These are phyloP conservation scores for Fraxinus americana DNA, from an alignment of 257 asterid species.

Conservation along the genomic window DNA sequence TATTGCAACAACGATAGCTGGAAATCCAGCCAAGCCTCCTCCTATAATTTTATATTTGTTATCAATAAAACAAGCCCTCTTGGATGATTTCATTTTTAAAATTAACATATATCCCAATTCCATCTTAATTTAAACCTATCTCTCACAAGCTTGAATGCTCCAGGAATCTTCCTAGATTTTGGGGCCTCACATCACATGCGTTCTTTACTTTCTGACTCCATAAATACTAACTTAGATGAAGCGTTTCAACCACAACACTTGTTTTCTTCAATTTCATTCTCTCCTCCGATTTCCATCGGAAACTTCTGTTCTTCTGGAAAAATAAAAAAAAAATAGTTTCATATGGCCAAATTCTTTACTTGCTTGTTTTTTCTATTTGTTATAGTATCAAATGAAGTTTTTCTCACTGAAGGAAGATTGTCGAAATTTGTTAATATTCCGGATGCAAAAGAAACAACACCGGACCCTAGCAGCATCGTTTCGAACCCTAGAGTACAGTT, in stretches of 20 bases:
- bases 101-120: neutral
- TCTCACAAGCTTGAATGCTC: slow-evolving; percentile 14
- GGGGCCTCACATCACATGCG: slow-evolving; percentile 64
- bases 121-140: neutral
- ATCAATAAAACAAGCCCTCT: neutral
- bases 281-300: neutral
- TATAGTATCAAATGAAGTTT: slow-evolving; percentile 33
- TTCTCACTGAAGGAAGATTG: slow-evolving; percentile 32
- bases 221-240: slow-evolving; percentile 36
- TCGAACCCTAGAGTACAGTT: neutral
- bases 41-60: neutral
- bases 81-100: neutral
- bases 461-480: neutral
- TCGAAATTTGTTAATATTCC: slow-evolving; percentile 23
- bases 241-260: slow-evolving; percentile 5
- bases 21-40: neutral
- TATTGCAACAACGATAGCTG: too few relatives aligned
- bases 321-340: neutral
- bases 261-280: slow-evolving; percentile 1
- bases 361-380: slow-evolving; percentile 35
- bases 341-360: slow-evolving; percentile 33
- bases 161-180: slow-evolving; percentile 54
- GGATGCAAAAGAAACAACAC: neutral
- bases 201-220: slow-evolving; percentile 33
- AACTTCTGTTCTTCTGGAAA: neutral